Conservation (phyloP, 1,139 yeast genomes). For the Tardiomyces blankii region DNA sequence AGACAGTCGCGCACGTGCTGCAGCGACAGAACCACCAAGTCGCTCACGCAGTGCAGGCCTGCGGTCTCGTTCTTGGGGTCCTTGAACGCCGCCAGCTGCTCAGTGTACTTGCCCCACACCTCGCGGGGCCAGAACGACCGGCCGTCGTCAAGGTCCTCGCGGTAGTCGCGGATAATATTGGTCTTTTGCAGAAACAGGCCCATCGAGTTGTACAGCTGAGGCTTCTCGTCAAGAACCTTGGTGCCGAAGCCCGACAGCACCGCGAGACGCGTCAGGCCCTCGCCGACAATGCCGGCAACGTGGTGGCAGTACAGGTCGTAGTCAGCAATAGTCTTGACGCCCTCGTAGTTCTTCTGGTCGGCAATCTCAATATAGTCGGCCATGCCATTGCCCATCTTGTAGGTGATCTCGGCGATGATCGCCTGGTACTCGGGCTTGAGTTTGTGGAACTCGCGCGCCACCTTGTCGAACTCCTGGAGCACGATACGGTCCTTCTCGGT, state of each 20-base stretch:
- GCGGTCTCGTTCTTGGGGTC: constrained; percentile 44
- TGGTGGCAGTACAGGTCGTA: constrained; percentile 90
- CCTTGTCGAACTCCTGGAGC: constrained; percentile 58
- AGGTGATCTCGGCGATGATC: constrained; percentile 65
- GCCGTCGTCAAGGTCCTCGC: constrained; percentile 86
- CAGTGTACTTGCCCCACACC: constrained; percentile 74
- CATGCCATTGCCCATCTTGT: constrained; percentile 95
- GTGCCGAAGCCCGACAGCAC: constrained; percentile 31
- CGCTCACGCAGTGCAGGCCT: constrained; percentile 70
- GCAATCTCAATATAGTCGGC: constrained; percentile 83
- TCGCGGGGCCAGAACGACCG: constrained; percentile 96
- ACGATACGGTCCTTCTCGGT: constrained; percentile 76
- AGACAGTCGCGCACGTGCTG: constrained; percentile 70
- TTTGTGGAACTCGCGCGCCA: constrained; percentile 60
- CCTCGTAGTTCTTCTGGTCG: constrained; percentile 58
- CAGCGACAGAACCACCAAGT: constrained; percentile 70
- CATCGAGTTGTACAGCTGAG: constrained; percentile 69
- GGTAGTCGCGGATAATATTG: constrained; percentile 89
- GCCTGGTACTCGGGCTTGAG: constrained; percentile 70
- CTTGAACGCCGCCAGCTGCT: constrained; percentile 31
- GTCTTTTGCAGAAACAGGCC: constrained; percentile 93
- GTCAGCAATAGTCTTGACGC: constrained; percentile 67
- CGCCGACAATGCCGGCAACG: constrained; percentile 97
- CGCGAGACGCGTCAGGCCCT: constrained; percentile 77
- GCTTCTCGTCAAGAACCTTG: constrained; percentile 38